Percentiles rank a stretch among this genome's conserved stretches.
These are phyloP conservation scores for Lentinula guzmanii DNA, from an alignment of 768 basidiomycete genomes.

Conservation along the genomic window DNA sequence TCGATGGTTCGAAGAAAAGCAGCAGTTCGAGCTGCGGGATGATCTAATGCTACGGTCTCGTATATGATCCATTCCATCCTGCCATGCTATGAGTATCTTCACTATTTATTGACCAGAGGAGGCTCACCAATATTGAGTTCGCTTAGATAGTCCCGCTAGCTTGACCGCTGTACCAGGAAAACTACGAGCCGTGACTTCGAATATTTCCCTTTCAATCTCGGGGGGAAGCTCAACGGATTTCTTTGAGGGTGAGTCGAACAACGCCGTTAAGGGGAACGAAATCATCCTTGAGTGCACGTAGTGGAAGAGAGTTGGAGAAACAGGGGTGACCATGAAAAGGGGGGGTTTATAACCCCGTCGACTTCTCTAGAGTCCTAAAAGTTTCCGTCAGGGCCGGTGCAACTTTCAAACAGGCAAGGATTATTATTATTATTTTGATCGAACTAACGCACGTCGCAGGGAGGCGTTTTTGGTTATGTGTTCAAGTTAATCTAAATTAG, in stretches of 20 bases:
- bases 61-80: conserved; percentile 29
- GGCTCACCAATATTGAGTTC: conserved; percentile 14
- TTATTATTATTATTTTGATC: background rate
- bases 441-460: background rate
- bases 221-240: conserved; percentile 18
- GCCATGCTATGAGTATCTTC: background rate
- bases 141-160: conserved; percentile 19
- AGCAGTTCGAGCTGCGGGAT: conserved; percentile 10
- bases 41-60: conserved; percentile 22
- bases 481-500: background rate
- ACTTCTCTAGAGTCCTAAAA: background rate
- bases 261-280: background rate
- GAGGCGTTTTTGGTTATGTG: background rate
- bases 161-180: conserved; percentile 19
- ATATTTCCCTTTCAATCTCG: conserved; percentile 27
- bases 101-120: background rate
- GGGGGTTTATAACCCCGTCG: background rate
- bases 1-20: conserved; percentile 24
- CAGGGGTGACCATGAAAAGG: background rate
- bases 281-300: background rate
- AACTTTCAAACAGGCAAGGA: background rate
- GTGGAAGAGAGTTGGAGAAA: background rate
- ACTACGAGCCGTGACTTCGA: conserved; percentile 22
- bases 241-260: background rate
- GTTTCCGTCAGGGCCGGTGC: conserved; percentile 1